Percentiles rank a stretch among this genome's conserved stretches.
Evolutionary conservation across 768 basidiomycete species (phyloP).

Genomic region (Albatrellus ellisii): DNA sequence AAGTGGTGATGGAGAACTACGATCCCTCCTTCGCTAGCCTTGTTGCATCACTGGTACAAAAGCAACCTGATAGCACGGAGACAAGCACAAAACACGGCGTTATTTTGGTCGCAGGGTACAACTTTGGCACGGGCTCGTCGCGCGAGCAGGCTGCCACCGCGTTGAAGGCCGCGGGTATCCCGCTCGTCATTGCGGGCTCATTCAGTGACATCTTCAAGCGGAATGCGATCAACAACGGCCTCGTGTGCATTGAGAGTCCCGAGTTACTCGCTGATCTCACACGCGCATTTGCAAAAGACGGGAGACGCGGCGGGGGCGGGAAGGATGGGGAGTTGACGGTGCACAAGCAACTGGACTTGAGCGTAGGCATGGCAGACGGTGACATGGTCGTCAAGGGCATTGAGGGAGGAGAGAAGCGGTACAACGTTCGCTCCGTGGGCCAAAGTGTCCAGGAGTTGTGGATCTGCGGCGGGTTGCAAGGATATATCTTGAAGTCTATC

Average conservation of each 20-base stretch:
- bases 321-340: slow-evolving; percentile 77
- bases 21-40: slow-evolving; percentile 74
- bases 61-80: slow-evolving; percentile 9
- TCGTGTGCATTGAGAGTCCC: slow-evolving; percentile 90
- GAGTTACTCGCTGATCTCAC: slow-evolving; percentile 84
- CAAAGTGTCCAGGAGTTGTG: slow-evolving; percentile 95
- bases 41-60: slow-evolving; percentile 36
- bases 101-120: slow-evolving; percentile 86
- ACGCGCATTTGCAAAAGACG: slow-evolving; percentile 54
- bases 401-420: slow-evolving; percentile 35
- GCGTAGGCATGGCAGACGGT: slow-evolving; percentile 60
- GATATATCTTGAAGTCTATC: slow-evolving; percentile 73
- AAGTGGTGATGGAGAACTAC: slow-evolving; percentile 99
- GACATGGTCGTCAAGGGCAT: slow-evolving; percentile 37
- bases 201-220: slow-evolving; percentile 99
- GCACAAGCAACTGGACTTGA: slow-evolving; percentile 49
- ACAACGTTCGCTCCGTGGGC: slow-evolving; percentile 69
- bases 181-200: slow-evolving; percentile 91
- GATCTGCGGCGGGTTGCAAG: slow-evolving; percentile 90
- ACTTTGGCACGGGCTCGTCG: slow-evolving; percentile 97
- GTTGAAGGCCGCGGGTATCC: slow-evolving; percentile 85
- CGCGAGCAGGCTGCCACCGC: slow-evolving; percentile 98
- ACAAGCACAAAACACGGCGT: slow-evolving; percentile 39
- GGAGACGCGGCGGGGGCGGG: slow-evolving; percentile 67
- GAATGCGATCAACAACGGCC: slow-evolving; percentile 96